Base-by-base conservation (phyloP, 179 eudicot species). In the Silene noctiflora region DNA sequence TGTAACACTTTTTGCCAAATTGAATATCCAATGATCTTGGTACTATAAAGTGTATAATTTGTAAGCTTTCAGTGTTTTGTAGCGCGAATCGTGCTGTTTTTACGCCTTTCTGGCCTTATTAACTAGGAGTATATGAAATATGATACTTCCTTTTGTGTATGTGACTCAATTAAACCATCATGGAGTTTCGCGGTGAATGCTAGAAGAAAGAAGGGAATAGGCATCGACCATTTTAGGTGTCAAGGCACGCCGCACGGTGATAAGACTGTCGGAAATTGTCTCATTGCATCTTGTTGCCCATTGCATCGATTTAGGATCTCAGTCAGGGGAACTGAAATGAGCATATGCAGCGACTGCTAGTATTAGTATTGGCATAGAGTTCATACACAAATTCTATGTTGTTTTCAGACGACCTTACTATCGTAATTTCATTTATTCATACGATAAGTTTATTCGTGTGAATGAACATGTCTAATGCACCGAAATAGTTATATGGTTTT, bases 1-100 rank as follows among this genome's bases (percentile, higher is more conserved):
- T 76, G 53, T 73, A 77, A 53, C 67, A 64, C 29, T 25, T 27
- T 74, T 74, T 63, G 61, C 48, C 21, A 6, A 24, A 69, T 81
- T 44, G 73, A 75, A 77, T 39, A 77, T 73, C 46, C 69, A 14
- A 5, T 22, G 69, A 69, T 53, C 67, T 25, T 39, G 20, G 33
- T 59, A 51, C 72, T 55, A 55, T 71, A 69, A 71, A 55, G 74
- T 72, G 69, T 72, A 73, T 25, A 17, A 48, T 17, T 51, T 72
- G 77, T 67, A 69, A 64, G 7, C 31, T 77, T 69, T 35, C 75
- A 67, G 58, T 46, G 21, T 76, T 71, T 64, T 76, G 66, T 75
- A 61, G 20, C n/a, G 48, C 31, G 64, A 22, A 73, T 10, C 20
- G 2, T 69, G 71, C 46, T 6, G 10, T 9, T 12, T 48, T 48